Base-by-base conservation (phyloP, 2,329 filamentous ascomycete species). In the Rhinocladiella similis region DNA sequence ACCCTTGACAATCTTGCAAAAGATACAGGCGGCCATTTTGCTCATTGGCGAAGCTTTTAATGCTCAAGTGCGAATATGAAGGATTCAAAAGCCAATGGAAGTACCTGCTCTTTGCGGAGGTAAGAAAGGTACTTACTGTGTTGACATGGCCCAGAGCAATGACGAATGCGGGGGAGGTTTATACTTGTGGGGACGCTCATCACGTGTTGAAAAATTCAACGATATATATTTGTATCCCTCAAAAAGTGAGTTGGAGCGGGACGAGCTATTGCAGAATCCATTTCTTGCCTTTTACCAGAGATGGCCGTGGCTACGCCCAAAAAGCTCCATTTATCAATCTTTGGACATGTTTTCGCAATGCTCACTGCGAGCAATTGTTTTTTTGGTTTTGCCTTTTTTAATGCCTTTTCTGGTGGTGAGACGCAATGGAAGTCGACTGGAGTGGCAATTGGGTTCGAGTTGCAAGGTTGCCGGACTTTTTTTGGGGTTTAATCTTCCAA, bases 1-100 rank as follows among this genome's bases (percentile, higher is more conserved):
- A 84, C 93, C 93, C 83, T 96, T 95, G 79, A 99, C 88, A 72
- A 99, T 97, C 75, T 91, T 96, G 83, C 94, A 99, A 80, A 99
- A 99, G 70, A 97, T 91, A 73, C 94, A 99, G 62, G 87, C 80
- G 52, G 87, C 81, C 53, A 48, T 60, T 49, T 47, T 66, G 48
- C 51, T 61, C 56, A 53, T 60, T 33, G 25, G 25, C 25, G 25
- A 27, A 7, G 3, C 5, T 33, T 33, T 5, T 27, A n/a, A 9
- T 12, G 14, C 5, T 35, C 46, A 19, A 7, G 19, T 14, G 25
- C 25, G 7, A 27, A 7, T 27, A 27, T 3, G 25, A 7, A 27
- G 25, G 25, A 27, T 27, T 27, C 7, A 27, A 7, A 27, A n/a
- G n/a, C n/a, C n/a, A n/a, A n/a, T n/a, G n/a, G n/a, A n/a, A n/a